Evolutionary conservation across 257 asterid species (phyloP), one percentile per base, ranked within the genome.

Genomic region (Lycium barbarum): DNA sequence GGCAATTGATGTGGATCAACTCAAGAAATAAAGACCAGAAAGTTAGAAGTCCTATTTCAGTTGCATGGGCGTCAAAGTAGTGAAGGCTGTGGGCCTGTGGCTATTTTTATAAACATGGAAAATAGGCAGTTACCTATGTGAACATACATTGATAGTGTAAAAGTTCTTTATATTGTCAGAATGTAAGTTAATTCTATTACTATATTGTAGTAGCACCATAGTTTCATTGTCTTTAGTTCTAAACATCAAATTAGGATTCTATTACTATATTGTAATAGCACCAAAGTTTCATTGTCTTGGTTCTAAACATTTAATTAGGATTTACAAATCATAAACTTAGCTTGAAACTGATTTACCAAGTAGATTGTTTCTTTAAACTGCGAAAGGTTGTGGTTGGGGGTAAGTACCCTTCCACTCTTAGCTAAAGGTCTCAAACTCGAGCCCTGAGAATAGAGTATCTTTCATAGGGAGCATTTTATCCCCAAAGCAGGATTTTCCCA

Each of bases 1-100:
- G 99, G 88, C 85, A 90, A 53, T 85, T 96, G 91, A 88, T 92
- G 10, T 96, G 99, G 99, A 91, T 94, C 91, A 91, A 88, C 84
- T 84, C 79, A 20, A 74, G 88, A 40, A 88, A 84, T 59, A 86
- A 88, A 78, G 83, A 89, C 26, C 83, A 88, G 90, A 86, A 87
- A 90, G 97, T 94, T 49, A 91, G 88, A 83, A 94, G 99, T 88
- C 98, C 99, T 33, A 87, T 96, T 83, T 92, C 98, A 84, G 97
- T 95, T 79, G 89, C 98, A 84, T 95, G 99, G 98, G 85, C 87
- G 74, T 86, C 90, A 49, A 88, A 83, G 82, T 84, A 91, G 88
- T 84, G 90, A 91, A 55, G 83, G 4, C 2, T 76, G 4, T 76
- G 45, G 26, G 83, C 2, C 2, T 76, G 4, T 76, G 45, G 26